Conservation (phyloP, 169 alveolate genomes). For the Plasmodium ovale region DNA sequence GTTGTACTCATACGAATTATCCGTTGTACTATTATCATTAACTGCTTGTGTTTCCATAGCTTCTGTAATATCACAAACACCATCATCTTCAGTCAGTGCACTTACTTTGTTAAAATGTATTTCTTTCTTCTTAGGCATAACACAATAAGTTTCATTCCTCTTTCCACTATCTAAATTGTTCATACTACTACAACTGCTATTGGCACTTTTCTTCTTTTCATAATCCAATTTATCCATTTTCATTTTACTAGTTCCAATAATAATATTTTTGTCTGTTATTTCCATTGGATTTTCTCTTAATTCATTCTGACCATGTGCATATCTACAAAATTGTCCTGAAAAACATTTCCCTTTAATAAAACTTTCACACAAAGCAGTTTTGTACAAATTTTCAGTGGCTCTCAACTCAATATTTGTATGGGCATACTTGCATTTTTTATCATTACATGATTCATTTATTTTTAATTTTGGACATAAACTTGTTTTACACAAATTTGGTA, state of each 20-base stretch:
- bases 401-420: slow-evolving; percentile 80
- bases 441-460: slow-evolving; percentile 73
- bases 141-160: slow-evolving; percentile 45
- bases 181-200: neutral
- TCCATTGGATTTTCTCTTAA: slow-evolving; percentile 82
- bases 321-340: slow-evolving; percentile 83
- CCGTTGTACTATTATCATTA: slow-evolving; percentile 20
- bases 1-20: slow-evolving; percentile 15
- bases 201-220: slow-evolving; percentile 23
- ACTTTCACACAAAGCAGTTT: slow-evolving; percentile 82
- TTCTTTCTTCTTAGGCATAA: slow-evolving; percentile 52
- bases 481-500: slow-evolving; percentile 80
- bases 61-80: slow-evolving; percentile 13
- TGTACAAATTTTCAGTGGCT: slow-evolving; percentile 81
- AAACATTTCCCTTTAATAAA: slow-evolving; percentile 80
- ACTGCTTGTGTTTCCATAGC: slow-evolving; percentile 14
- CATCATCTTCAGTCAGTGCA: slow-evolving; percentile 37
- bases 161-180: slow-evolving; percentile 1
- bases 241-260: slow-evolving; percentile 61
- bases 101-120: slow-evolving; percentile 23
- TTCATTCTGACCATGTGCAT: slow-evolving; percentile 79
- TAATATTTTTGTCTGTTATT: slow-evolving; percentile 74
- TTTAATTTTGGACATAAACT: slow-evolving; percentile 78
- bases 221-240: slow-evolving; percentile 39
- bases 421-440: slow-evolving; percentile 81